Base-by-base conservation (phyloP, 176 grass and related monocot genomes). In the Juncus inflexus region DNA sequence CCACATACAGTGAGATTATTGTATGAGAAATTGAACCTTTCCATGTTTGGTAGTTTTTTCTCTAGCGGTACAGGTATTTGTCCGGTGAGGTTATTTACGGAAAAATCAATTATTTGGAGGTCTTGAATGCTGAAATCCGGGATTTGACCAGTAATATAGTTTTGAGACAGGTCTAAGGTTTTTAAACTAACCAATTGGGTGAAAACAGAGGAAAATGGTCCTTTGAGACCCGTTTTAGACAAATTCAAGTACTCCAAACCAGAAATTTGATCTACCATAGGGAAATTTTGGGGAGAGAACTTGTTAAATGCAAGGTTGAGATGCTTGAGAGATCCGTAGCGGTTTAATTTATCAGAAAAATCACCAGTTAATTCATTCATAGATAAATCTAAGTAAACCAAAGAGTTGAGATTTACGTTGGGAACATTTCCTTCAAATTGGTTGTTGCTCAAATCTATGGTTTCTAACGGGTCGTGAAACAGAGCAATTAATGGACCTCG, bases 1-100 rank as follows among this genome's bases (percentile, higher is more conserved):
- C 74, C 94, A 9, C 94, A 99, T 6, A 89, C 77, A 35, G 94
- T 92, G 54, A 99, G 85, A 51, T 99, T 99, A 83, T 99, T 99
- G 80, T 86, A 92, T 72, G 94, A 99, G 64, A 99, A 89, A 66
- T 99, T 92, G 85, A 99, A 92, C 36, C 45, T 75, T 42, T 84
- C 79, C 80, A 97, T 84, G 0, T 35, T 64, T 3, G 42, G 8
- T 68, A 97, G 41, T 40, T 79, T 84, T 66, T 89, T 85, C 53
- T 89, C 81, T 68, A 97, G 77, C 15, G 80, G 56, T 67, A 70
- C 69, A 15, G 94, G 94, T 64, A 97, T 84, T 78, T 97, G 82
- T 8, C 94, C 88, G 0, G 88, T 92, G 58, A 99, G 88, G 75
- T 92, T 99, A 83, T 99, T 99, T 51, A 84, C 50, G 0, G 94